Percentiles rank a stretch among this genome's conserved stretches.
phyloP scores from a whole-genome alignment of 2,329 filamentous ascomycete genomes.

The Fusarium penzigii region DNA sequence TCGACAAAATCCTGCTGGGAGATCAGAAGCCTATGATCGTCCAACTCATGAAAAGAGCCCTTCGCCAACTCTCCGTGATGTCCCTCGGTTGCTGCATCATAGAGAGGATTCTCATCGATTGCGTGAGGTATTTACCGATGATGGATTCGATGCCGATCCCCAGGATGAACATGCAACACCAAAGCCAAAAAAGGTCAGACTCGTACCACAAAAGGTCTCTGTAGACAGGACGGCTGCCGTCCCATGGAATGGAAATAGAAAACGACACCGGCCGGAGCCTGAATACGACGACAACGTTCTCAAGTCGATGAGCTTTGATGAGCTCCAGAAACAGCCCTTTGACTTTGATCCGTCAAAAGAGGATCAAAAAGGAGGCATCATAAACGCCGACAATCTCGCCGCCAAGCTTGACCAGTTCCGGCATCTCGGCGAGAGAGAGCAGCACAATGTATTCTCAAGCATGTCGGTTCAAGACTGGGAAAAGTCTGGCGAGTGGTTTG shows the following conservation, averaged over 20 bases:
- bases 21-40: conserved; percentile 19
- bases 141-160: conserved; percentile 18
- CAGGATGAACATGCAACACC: conserved; percentile 23
- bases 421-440: conserved; percentile 45
- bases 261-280: conserved; percentile 45
- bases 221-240: conserved; percentile 21
- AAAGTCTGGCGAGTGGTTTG: conserved; percentile 60
- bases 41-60: conserved; percentile 23
- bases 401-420: conserved; percentile 54
- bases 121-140: conserved; percentile 26
- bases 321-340: conserved; percentile 54
- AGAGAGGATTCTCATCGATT: conserved; percentile 18
- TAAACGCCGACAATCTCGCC: conserved; percentile 43
- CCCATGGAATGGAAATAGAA: conserved; percentile 30
- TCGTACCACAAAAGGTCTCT: conserved; percentile 17
- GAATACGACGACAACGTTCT: conserved; percentile 61
- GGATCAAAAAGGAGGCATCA: conserved; percentile 36
- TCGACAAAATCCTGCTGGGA: conserved; percentile 26
- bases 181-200: conserved; percentile 25
- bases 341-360: conserved; percentile 57
- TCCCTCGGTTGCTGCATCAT: conserved; percentile 21
- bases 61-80: conserved; percentile 27
- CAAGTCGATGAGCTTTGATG: conserved; percentile 53
- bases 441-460: conserved; percentile 52
- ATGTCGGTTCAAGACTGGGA: conserved; percentile 61